Percentiles rank a stretch among this genome's conserved stretches.
These are phyloP conservation scores for Candida chauliodis DNA, from an alignment of 805 yeast genomes.

Conservation along the genomic window DNA sequence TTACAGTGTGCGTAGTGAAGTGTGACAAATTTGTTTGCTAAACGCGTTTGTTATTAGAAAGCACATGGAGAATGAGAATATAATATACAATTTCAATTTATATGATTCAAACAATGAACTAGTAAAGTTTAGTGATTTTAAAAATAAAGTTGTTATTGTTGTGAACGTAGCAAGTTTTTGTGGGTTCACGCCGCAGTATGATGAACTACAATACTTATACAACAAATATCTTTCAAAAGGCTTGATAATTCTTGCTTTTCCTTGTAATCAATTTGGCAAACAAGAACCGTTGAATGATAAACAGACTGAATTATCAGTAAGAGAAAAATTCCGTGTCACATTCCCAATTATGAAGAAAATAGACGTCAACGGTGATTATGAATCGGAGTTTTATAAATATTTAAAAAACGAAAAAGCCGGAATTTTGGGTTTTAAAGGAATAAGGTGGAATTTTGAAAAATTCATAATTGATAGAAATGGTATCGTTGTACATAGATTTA, in stretches of 20 bases:
- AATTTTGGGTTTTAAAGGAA: constrained; percentile 37
- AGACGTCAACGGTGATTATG: constrained; percentile 33
- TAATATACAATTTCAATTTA: constrained; percentile 64
- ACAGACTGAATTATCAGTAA: constrained; percentile 19
- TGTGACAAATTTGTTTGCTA: no score
- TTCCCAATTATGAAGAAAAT: constrained; percentile 38
- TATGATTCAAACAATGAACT: constrained; percentile 55
- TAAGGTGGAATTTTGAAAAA: constrained; percentile 80
- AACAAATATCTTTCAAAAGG: constrained; percentile 62
- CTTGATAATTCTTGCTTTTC: constrained; percentile 74
- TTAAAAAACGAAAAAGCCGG: constrained; percentile 27
- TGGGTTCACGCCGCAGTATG: constrained; percentile 69
- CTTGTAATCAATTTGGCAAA: constrained; percentile 84
- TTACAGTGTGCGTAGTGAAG: no score
- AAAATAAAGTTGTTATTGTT: constrained; percentile 78
- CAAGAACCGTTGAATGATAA: constrained; percentile 69
- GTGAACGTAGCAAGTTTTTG: constrained; percentile 91
- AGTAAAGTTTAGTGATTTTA: constrained; percentile 55
- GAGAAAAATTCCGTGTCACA: constrained; percentile 25
- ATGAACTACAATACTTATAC: constrained; percentile 66
- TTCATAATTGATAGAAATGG: constrained; percentile 61
- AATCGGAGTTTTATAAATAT: constrained; percentile 25
- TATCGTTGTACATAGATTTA: constrained; percentile 54
- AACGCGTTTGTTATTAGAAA: no score
- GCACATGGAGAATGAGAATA: constrained; percentile 6